phyloP scores from a whole-genome alignment of 2,329 filamentous ascomycete genomes.

The Penicillium sp. region DNA sequence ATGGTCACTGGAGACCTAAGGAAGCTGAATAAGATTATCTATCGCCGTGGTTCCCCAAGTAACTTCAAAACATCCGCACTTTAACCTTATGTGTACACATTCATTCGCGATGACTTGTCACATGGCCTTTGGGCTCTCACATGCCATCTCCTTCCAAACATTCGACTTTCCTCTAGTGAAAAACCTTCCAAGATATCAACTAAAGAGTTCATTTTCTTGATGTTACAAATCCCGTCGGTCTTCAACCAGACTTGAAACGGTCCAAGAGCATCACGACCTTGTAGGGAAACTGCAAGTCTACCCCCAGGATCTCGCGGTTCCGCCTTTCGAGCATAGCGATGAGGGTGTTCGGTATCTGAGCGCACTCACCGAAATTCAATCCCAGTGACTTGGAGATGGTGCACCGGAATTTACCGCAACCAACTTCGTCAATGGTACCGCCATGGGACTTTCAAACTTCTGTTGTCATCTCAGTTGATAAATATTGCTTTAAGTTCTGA shows the following conservation, averaged over 20 bases:
- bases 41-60: too few species aligned
- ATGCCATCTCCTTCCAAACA: neutral
- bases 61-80: too few species aligned
- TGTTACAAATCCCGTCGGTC: neutral
- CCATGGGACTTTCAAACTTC: neutral
- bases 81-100: neutral
- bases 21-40: too few species aligned
- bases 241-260: neutral
- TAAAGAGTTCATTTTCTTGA: neutral
- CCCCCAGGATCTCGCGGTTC: slow-evolving; percentile 1
- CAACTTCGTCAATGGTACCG: neutral
- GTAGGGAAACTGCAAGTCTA: neutral
- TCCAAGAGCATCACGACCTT: neutral
- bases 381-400: neutral
- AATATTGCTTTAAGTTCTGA: neutral
- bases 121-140: neutral
- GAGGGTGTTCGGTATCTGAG: neutral
- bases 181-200: neutral
- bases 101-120: neutral
- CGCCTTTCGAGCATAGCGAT: neutral
- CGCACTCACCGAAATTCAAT: neutral
- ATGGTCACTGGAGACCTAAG: too few species aligned
- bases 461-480: neutral
- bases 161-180: neutral
- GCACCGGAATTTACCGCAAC: neutral